Percentiles rank a stretch among this genome's conserved stretches.
Conservation (phyloP, 2,329 filamentous ascomycete genomes). For the Aciculosporium take region DNA sequence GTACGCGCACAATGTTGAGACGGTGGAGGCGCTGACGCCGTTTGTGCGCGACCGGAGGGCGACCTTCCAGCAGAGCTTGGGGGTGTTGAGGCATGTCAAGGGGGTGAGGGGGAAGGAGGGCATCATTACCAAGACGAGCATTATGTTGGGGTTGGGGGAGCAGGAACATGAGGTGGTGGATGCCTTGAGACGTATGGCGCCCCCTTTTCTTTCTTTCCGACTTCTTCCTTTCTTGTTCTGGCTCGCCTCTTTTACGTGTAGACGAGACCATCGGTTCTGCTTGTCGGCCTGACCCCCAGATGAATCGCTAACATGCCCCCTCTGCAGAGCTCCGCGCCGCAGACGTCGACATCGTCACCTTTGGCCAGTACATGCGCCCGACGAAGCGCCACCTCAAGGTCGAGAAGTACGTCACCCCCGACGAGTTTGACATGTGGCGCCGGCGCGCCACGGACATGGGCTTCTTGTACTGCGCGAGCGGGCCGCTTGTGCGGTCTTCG, state of each 20-base stretch:
- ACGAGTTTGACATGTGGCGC: slow-evolving; percentile 82
- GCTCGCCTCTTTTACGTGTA: too few relatives aligned
- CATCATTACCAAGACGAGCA: slow-evolving; percentile 94
- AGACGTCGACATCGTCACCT: slow-evolving; percentile 88
- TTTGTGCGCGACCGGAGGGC: slow-evolving; percentile 81
- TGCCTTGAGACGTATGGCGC: slow-evolving; percentile 49
- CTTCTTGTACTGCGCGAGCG: slow-evolving; percentile 91
- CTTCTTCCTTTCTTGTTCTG: accelerated
- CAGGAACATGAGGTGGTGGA: slow-evolving; percentile 74
- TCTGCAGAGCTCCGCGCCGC: slow-evolving; percentile 56
- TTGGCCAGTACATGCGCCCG: slow-evolving; percentile 99
- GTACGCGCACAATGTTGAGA: slow-evolving; percentile 95
- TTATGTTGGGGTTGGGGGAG: slow-evolving; percentile 94
- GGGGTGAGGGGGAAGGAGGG: slow-evolving; percentile 48
- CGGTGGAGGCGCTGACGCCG: slow-evolving; percentile 78
- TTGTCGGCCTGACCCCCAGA: too few relatives aligned
- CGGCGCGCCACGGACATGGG: slow-evolving; percentile 84
- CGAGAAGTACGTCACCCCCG: slow-evolving; percentile 84
- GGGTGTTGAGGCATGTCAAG: slow-evolving; percentile 72
- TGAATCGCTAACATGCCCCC: too few relatives aligned
- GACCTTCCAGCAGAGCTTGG: slow-evolving; percentile 73
- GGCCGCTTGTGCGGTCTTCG: slow-evolving; percentile 80
- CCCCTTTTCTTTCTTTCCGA: background rate
- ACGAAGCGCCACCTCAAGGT: slow-evolving; percentile 97
- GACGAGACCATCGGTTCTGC: too few relatives aligned